Evolutionary conservation across 805 yeast species (phyloP), one percentile per base, ranked within the genome.

Genomic region (Kuraishia borneana): DNA sequence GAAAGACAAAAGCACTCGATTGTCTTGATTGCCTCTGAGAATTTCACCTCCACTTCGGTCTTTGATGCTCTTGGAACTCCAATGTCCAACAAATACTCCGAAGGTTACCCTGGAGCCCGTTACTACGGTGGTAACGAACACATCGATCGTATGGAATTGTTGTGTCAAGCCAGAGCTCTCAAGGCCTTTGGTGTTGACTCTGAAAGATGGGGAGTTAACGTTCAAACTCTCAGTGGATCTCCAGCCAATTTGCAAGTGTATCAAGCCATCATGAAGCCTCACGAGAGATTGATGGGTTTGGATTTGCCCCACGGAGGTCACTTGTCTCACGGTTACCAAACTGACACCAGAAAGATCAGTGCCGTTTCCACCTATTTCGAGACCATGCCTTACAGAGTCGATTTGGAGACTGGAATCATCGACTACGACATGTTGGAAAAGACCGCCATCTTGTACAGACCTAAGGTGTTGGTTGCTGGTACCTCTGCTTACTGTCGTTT

Each of bases 251-350:
- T 92, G 59, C 89, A 92, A 58, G 97, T 88, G 31, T 92, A 92
- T 67, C 88, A 84, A 56, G 96, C 97, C 29, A 67, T 92, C 45
- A 75, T 92, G 81, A 83, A 83, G 53, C 94, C 92, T 40, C 95
- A 87, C 55, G 98, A 89, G 51, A 81, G 98, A 63, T 65, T 92
- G 48, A 92, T 92, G 98, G 98, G 98, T 48, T 74, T 92, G 46
- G 96, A 89, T 55, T 70, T 92, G 55, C 98, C 98, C 47, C 97
- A 92, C 53, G 98, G 98, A 53, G 98, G 98, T 51, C 98, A 92
- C 61, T 72, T 92, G 60, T 85, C 96, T 36, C 98, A 92, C 63
- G 98, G 98, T 48, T 92, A 92, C 67, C 97, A 92, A 61, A 89
- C 97, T 38, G 87, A 80, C 50, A 66, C 85, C 47, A 75, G 89